These are phyloP conservation scores for Tulasnella sp. DNA, from an alignment of 768 basidiomycete genomes.

Conservation along the genomic window DNA sequence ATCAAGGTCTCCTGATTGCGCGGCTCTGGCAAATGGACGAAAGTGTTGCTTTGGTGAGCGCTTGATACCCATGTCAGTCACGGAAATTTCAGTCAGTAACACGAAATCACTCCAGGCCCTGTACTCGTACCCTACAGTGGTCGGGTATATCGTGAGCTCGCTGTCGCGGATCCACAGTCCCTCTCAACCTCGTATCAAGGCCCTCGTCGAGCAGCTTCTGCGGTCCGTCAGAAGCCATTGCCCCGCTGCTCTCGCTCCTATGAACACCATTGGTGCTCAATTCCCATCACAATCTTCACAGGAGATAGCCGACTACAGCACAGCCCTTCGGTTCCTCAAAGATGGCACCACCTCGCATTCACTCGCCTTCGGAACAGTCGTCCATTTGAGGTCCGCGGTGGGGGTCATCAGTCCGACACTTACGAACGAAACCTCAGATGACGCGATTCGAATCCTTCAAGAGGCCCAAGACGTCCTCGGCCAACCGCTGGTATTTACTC, in stretches of 20 bases:
- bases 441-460: not conserved
- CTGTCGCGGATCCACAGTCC: not conserved
- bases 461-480: not conserved
- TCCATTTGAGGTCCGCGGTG: not conserved
- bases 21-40: constrained; percentile 1
- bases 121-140: not conserved
- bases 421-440: not conserved
- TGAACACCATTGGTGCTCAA: not conserved
- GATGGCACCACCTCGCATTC: not conserved
- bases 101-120: not conserved
- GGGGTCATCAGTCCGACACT: not conserved
- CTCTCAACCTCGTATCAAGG: not conserved
- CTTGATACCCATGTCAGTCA: not conserved
- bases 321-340: not conserved
- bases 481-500: not conserved
- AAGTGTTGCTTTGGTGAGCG: not conserved
- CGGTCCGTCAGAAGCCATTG: not conserved
- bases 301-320: not conserved
- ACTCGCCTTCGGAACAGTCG: not conserved
- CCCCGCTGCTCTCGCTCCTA: not conserved
- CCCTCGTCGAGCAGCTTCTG: not conserved
- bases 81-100: not conserved
- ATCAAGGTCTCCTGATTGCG: not conserved
- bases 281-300: not conserved
- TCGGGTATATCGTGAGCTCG: not conserved